phyloP scores from a whole-genome alignment of 306 rosid genomes.

The Prunus armeniaca region DNA sequence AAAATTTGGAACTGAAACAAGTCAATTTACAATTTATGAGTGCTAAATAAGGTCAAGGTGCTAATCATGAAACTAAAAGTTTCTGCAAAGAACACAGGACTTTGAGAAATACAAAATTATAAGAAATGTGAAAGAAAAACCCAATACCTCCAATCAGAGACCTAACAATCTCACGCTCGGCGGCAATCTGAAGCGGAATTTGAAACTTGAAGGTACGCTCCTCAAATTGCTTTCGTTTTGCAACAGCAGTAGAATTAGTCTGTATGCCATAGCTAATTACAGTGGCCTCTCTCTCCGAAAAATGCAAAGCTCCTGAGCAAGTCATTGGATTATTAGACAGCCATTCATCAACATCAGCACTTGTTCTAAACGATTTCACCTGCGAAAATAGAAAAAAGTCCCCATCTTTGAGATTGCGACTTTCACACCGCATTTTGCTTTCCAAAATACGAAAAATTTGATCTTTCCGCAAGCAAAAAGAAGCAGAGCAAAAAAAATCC shows the following conservation, averaged over 20 bases:
- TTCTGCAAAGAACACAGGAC: background rate
- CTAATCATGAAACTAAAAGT: background rate
- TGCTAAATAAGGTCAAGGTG: background rate
- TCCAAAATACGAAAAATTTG: too few species aligned
- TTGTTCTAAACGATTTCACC: constrained; percentile 53
- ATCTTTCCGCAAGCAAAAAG: background rate
- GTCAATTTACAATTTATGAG: background rate
- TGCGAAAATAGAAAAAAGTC: constrained; percentile 15
- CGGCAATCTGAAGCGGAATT: constrained; percentile 75
- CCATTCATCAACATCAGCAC: constrained; percentile 63
- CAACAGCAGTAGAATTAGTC: constrained; percentile 59
- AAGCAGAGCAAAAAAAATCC: background rate
- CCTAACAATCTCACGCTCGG: constrained; percentile 86
- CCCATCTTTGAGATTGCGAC: background rate
- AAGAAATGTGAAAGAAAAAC: background rate
- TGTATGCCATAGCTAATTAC: constrained; percentile 70
- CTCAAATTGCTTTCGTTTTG: constrained; percentile 44
- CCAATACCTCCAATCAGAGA: constrained; percentile 68
- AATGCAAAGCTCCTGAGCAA: constrained; percentile 70
- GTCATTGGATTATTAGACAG: constrained; percentile 57
- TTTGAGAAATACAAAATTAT: background rate
- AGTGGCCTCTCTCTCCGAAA: constrained; percentile 37
- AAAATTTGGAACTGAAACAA: constrained; percentile 49
- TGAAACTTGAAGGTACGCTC: constrained; percentile 62
- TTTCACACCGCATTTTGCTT: background rate